phyloP scores from a whole-genome alignment of 306 rosid species.

The Sesbania bispinosa region DNA sequence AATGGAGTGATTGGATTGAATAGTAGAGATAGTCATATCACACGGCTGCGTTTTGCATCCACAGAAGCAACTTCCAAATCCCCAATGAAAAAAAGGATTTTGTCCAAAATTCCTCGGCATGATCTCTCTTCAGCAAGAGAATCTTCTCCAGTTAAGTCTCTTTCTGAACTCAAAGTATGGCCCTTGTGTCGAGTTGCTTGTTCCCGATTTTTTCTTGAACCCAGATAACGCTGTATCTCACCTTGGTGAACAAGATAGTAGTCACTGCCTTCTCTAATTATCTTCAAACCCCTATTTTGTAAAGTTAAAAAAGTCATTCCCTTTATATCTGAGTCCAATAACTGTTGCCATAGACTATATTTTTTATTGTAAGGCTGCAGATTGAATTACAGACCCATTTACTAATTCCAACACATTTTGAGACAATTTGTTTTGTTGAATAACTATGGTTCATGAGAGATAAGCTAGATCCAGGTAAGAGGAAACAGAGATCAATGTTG shows the following conservation, averaged over 20 bases:
- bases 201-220: slow-evolving; percentile 49
- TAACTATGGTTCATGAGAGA: background rate
- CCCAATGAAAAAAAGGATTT: slow-evolving; percentile 73
- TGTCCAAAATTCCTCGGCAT: slow-evolving; percentile 60
- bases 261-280: slow-evolving; percentile 63
- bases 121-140: slow-evolving; percentile 43
- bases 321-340: background rate
- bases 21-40: slow-evolving; percentile 23
- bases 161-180: slow-evolving; percentile 23
- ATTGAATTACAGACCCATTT: background rate
- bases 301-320: background rate
- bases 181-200: slow-evolving; percentile 10
- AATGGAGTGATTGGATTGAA: background rate
- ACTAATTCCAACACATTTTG: background rate
- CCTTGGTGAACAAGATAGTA: slow-evolving; percentile 83
- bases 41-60: slow-evolving; percentile 56
- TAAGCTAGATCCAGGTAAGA: background rate
- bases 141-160: slow-evolving; percentile 31
- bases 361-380: background rate
- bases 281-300: slow-evolving; percentile 62
- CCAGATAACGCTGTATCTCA: slow-evolving; percentile 57
- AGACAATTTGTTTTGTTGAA: background rate
- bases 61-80: slow-evolving; percentile 76
- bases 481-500: slow-evolving; percentile 11
- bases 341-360: background rate